Evolutionary conservation across 768 basidiomycete genomes (phyloP), one percentile per base, ranked within the genome.

Genomic region (Rubroboletus satanas): DNA sequence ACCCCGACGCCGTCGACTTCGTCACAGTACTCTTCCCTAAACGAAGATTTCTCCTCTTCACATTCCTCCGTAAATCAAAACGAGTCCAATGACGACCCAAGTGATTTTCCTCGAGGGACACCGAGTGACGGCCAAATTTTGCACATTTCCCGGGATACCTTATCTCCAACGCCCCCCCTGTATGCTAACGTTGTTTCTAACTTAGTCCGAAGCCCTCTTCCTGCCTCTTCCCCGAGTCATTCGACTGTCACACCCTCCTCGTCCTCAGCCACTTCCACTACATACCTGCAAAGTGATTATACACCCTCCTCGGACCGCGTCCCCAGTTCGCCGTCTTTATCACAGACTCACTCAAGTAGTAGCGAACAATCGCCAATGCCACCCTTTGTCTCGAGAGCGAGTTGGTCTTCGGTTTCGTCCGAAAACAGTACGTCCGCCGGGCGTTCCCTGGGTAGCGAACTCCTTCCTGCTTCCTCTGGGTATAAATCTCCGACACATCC

Each of bases 11-110:
- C 55, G 29, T 68, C 72, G 26, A 56, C 47, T 9, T 55, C 61
- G 23, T 65, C 70, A 1, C 54, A 54, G 26, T 43, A 51, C 44
- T 58, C 54, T 45, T 52, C 50, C 23, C 9, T 51, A 1, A 43
- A 51, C 3, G 62, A 72, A n/a, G 71, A 75, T 43, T 38, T 63
- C 4, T 41, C 71, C 15, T 68, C 71, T 5, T 62, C 60, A 37
- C 58, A 59, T 21, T 46, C 71, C 14, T 58, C 63, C 4, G 50
- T 35, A 17, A 64, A 62, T 44, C 60, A 63, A 49, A 62, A 55
- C 18, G 63, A 51, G 33, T 21, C 28, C 8, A 45, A 58, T 29
- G 49, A 45, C 8, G 59, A 48, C n/a, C 28, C 41, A 14, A 35
- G 21, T 31, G 61, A 63, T 14, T 12, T 33, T 26, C 4, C 37